Percentiles rank a stretch among this genome's conserved stretches.
Conservation (phyloP, 345 rosid genomes). For the Kandelia obovata region DNA sequence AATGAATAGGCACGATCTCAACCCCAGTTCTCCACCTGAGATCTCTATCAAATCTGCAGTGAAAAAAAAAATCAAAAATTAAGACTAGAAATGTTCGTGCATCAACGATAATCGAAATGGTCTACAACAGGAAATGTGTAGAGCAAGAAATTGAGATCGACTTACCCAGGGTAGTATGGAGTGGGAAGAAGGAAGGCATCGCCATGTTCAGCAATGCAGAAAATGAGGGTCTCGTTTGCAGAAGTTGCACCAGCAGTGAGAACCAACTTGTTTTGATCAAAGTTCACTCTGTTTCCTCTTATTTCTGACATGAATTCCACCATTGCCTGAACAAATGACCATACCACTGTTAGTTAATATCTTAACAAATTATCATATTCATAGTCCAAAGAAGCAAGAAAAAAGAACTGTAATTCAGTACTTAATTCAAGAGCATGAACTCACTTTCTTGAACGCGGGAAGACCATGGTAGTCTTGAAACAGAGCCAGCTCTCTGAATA, state of each 20-base stretch:
- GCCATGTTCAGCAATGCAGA: constrained; percentile 70
- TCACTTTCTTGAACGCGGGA: constrained; percentile 66
- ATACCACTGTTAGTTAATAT: background rate
- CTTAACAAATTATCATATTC: too few species aligned
- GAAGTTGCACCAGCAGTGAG: constrained; percentile 88
- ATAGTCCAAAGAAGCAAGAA: too few species aligned
- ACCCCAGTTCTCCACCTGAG: constrained; percentile 57
- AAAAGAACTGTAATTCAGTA: background rate
- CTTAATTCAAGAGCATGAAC: background rate
- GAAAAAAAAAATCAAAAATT: background rate
- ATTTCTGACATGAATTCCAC: constrained; percentile 76
- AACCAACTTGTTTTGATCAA: constrained; percentile 54
- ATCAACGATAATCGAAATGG: constrained; percentile 16
- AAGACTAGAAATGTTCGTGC: constrained; percentile 24
- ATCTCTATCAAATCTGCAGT: constrained; percentile 54
- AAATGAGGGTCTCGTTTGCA: constrained; percentile 75
- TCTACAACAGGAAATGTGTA: constrained; percentile 16
- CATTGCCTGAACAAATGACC: constrained; percentile 46
- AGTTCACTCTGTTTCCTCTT: constrained; percentile 66
- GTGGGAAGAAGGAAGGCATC: constrained; percentile 78
- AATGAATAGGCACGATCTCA: constrained; percentile 43
- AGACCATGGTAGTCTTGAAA: constrained; percentile 82
- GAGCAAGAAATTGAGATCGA: background rate
- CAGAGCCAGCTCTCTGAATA: constrained; percentile 74
- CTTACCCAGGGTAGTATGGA: constrained; percentile 81